These are phyloP conservation scores for Synura sp. DNA, from an alignment of 352 stramenopile species.

Conservation along the genomic window DNA sequence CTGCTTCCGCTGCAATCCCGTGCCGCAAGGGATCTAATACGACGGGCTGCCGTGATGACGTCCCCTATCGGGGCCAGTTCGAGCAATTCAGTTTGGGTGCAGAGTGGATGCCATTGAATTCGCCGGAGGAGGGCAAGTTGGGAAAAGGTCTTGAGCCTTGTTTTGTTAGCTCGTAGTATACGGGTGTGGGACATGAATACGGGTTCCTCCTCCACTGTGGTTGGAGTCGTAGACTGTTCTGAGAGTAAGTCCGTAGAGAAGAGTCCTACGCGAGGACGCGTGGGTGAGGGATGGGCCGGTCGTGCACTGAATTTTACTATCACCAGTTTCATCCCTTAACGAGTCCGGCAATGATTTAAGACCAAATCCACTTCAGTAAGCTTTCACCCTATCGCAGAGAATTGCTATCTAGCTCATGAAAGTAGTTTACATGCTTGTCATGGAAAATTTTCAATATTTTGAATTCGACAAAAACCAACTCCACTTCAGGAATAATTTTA, in stretches of 20 bases:
- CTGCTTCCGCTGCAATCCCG: not conserved
- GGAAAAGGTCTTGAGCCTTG: not conserved
- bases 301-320: too few relatives aligned
- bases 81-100: not conserved
- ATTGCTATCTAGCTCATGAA: too few relatives aligned
- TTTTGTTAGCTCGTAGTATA: not conserved
- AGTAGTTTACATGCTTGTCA: too few relatives aligned
- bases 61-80: not conserved
- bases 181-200: not conserved
- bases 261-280: not conserved
- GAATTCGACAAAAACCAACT: too few relatives aligned
- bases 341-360: too few relatives aligned
- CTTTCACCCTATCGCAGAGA: too few relatives aligned
- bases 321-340: too few relatives aligned
- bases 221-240: not conserved
- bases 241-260: constrained; percentile 8
- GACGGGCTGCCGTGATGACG: not conserved
- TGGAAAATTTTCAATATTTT: too few relatives aligned
- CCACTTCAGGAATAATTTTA: too few relatives aligned
- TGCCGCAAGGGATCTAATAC: not conserved
- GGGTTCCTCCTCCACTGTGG: not conserved
- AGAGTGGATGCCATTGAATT: not conserved
- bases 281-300: too few relatives aligned
- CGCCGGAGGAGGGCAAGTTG: not conserved
- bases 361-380: too few relatives aligned